Percentiles rank a stretch among this genome's conserved stretches.
phyloP scores from a whole-genome alignment of 169 alveolate genomes.

The Plasmodium cynomolgi region DNA sequence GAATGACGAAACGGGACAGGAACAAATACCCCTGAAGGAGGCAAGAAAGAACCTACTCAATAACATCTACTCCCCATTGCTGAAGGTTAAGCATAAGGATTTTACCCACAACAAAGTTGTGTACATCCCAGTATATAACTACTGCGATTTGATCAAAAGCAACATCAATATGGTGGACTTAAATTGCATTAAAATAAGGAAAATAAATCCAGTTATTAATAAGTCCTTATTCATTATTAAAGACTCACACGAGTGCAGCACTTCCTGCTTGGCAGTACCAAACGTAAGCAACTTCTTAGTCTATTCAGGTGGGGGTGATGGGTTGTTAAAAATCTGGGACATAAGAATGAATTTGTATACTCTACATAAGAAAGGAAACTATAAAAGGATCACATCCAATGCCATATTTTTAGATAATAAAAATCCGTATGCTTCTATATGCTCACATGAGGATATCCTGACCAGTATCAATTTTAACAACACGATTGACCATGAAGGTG shows the following conservation, averaged over 20 bases:
- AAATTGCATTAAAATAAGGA: conserved; percentile 34
- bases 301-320: conserved; percentile 86
- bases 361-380: background rate
- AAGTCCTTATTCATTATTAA: conserved; percentile 41
- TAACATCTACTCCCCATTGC: conserved; percentile 34
- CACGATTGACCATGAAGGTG: conserved; percentile 21
- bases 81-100: conserved; percentile 44
- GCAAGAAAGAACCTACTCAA: background rate
- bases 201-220: conserved; percentile 23
- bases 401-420: conserved; percentile 16
- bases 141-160: conserved; percentile 42
- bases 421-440: conserved; percentile 71
- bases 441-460: conserved; percentile 66
- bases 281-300: conserved; percentile 66
- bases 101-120: conserved; percentile 23
- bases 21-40: background rate
- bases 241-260: conserved; percentile 51
- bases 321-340: conserved; percentile 84
- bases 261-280: conserved; percentile 58
- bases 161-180: conserved; percentile 62
- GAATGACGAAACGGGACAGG: background rate
- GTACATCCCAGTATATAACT: conserved; percentile 58
- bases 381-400: background rate
- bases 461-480: conserved; percentile 71
- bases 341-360: conserved; percentile 73